Conservation (phyloP, 805 yeast genomes). For the Candida maris region DNA sequence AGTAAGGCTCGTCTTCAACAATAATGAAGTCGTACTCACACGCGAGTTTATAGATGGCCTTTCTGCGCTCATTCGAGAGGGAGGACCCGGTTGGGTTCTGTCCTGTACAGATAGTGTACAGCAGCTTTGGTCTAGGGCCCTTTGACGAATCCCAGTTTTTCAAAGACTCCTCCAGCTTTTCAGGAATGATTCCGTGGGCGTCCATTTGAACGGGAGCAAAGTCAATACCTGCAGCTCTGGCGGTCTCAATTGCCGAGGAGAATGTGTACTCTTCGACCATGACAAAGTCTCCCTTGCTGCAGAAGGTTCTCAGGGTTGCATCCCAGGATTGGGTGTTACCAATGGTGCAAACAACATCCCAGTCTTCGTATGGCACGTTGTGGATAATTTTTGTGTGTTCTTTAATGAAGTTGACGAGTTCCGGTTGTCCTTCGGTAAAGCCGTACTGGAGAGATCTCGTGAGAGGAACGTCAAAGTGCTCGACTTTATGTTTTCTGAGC, state of each 20-base stretch:
- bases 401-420: conserved; percentile 59
- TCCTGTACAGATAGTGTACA: conserved; percentile 93
- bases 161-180: conserved; percentile 49
- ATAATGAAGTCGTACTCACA: conserved; percentile 82
- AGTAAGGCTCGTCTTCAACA: conserved; percentile 96
- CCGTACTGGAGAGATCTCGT: conserved; percentile 93
- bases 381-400: conserved; percentile 68
- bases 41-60: conserved; percentile 69
- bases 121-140: conserved; percentile 67
- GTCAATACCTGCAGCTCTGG: conserved; percentile 55
- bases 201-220: conserved; percentile 70
- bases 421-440: conserved; percentile 73
- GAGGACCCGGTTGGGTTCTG: conserved; percentile 98
- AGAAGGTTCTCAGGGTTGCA: conserved; percentile 61
- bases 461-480: conserved; percentile 63
- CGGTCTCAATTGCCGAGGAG: conserved; percentile 69
- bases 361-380: conserved; percentile 54
- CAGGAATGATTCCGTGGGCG: conserved; percentile 58
- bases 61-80: conserved; percentile 71
- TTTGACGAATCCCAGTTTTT: conserved; percentile 53
- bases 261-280: conserved; percentile 77
- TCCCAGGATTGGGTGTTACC: conserved; percentile 97
- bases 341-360: conserved; percentile 68
- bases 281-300: conserved; percentile 58
- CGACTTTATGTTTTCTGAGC: conserved; percentile 39